Evolutionary conservation across 2,329 filamentous ascomycete species (phyloP), one percentile per base, ranked within the genome.

Genomic region (Fusarium sp.): DNA sequence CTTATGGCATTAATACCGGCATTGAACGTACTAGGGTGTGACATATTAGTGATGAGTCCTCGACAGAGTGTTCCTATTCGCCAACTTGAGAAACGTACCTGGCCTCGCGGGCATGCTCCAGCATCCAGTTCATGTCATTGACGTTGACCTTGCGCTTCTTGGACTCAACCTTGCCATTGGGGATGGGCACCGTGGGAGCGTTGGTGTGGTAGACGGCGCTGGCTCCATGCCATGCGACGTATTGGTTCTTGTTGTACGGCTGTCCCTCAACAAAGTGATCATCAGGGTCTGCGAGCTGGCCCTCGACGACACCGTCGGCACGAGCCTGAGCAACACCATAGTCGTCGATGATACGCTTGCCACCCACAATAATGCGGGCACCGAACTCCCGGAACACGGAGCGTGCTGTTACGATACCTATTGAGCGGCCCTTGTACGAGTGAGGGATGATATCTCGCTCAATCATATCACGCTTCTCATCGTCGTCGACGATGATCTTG

Each of bases 321-420:
- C 91, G 90, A 35, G 93, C 93, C 76, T 92, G 92, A 35, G 92
- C 85, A 41, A 94, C 94, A 73, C 95, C 92, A 84, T 98, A 99
- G 83, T 99, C 97, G 81, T 99, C 97, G 56, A 90, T 88, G 77
- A 99, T 89, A 80, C 92, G 92, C 80, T 92, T 93, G 62, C 97
- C 97, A 23, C 95, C 97, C 25, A 99, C 95, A 66, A 99, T 90
- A 79, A 99, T 99, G 73, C 94, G 91, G 8, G 97, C 94, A 67
- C 97, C 97, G 77, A 99, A 99, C 82, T 99, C 97, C 67, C 97
- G 91, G 83, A 98, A 99, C 18, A 99, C 97, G 2, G 97, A 98
- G 54, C 97, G 92, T 58, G 97, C 97, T 18, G 97, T 98, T 56
- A 98, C 95, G 32, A 99, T 95, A 82, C 97, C 97, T 82, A 99